These are phyloP conservation scores for Colletotrichum tanaceti DNA, from an alignment of 2,329 filamentous ascomycete genomes.

Conservation along the genomic window DNA sequence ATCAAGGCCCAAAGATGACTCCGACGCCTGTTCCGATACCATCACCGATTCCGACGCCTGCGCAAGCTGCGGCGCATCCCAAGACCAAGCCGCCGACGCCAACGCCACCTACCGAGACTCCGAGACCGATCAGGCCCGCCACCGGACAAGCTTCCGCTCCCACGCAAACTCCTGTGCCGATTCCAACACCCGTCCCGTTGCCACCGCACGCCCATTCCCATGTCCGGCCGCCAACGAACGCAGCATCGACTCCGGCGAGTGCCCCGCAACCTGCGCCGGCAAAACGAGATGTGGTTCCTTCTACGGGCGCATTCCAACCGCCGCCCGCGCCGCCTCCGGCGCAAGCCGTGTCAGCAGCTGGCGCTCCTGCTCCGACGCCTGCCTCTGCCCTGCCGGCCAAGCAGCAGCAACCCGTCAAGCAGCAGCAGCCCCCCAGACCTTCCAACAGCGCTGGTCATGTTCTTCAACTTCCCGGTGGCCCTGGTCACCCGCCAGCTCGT, in stretches of 20 bases:
- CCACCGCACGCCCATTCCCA: constrained; percentile 33
- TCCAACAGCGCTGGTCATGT: constrained; percentile 48
- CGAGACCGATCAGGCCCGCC: constrained; percentile 37
- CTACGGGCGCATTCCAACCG: constrained; percentile 26
- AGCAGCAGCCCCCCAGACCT: constrained; percentile 51
- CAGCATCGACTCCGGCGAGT: constrained; percentile 9
- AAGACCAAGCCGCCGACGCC: constrained; percentile 27
- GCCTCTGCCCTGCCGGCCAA: constrained; percentile 43
- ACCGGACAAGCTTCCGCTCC: constrained; percentile 45
- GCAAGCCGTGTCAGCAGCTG: constrained; percentile 16
- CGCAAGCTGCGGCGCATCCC: constrained; percentile 17
- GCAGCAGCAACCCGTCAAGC: constrained; percentile 52
- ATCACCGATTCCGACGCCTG: constrained; percentile 2
- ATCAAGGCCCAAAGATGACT: constrained; percentile 13
- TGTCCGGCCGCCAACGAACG: constrained; percentile 5
- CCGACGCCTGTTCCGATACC: constrained; percentile 32
- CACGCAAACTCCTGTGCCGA: constrained; percentile 39
- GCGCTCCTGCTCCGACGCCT: constrained; percentile 29
- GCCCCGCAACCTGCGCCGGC: constrained; percentile 7
- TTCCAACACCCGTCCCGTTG: constrained; percentile 31
- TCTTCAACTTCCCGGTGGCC: constrained; percentile 52
- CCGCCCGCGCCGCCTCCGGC: constrained; percentile 26
- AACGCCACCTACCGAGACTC: constrained; percentile 15
- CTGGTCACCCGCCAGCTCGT: constrained; percentile 47
- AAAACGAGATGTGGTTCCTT: constrained; percentile 32